phyloP scores from a whole-genome alignment of 768 basidiomycete species.

The Daedaleopsis nitida region DNA sequence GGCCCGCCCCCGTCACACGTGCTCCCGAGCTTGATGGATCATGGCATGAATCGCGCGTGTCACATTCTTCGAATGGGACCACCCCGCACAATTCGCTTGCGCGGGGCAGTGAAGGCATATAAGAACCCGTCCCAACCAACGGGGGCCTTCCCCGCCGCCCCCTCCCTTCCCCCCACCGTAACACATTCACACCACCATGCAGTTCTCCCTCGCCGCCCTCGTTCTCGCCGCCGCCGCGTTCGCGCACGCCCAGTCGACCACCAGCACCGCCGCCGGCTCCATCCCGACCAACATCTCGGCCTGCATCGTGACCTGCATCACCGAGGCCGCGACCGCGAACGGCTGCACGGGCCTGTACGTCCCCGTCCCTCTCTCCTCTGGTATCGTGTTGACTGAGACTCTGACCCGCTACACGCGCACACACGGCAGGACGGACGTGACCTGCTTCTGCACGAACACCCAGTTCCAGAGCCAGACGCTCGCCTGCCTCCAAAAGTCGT shows the following conservation, averaged over 20 bases:
- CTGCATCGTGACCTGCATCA: neutral
- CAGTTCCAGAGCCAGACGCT: neutral
- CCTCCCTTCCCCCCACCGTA: no score
- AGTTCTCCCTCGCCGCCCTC: neutral
- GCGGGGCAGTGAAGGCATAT: no score
- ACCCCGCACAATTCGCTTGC: no score
- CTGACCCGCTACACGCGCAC: neutral
- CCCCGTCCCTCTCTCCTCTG: neutral
- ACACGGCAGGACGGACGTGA: no score
- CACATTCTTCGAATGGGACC: no score
- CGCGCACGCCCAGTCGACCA: neutral
- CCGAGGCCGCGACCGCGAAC: neutral
- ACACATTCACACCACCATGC: neutral
- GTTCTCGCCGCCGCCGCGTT: neutral
- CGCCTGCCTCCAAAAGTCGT: neutral
- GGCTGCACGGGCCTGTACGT: neutral
- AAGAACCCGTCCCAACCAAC: no score
- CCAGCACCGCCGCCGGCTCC: no score
- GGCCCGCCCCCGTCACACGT: no score
- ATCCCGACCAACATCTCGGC: neutral
- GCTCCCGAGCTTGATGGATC: no score
- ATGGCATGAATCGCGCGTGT: no score
- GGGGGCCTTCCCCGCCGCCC: no score
- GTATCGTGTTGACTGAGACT: no score
- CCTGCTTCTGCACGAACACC: neutral